Base-by-base conservation (phyloP, 495 filamentous ascomycete species). In the Aspergillus biplanus region DNA sequence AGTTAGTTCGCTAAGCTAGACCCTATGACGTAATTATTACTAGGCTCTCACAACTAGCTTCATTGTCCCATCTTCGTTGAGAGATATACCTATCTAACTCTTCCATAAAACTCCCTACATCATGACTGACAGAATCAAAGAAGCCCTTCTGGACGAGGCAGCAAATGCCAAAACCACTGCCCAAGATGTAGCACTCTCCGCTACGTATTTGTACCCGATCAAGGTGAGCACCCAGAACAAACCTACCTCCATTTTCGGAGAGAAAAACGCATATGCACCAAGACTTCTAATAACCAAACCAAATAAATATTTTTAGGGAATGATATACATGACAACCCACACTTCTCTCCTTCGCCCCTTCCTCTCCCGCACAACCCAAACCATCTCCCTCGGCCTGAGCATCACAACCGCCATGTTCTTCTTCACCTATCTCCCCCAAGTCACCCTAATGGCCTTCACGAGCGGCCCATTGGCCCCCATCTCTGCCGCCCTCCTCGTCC, bases 371-470 rank as follows among this genome's bases (percentile, higher is more conserved):
- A 78, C 94, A 35, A 68, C 83, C 5, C 89, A 91, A 11, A 92
- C 89, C 33, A 61, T 92, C 49, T 79, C 82, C n/a, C 79, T 96
- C 12, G 90, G 89, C 9, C 67, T 88, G 39, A 82, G 91, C 46
- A 82, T 94, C 21, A 92, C 93, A 37, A 75, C 83, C 18, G 80
- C 81, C 42, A 89, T 97, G 89, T 98, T 99, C 76, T 78, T 89
- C 69, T 88, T 97, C 75, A 90, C 93, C 56, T 99, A 97, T 72
- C 73, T 97, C 37, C 95, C 95, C 0, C 95, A 99, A 78, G 83
- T 90, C 37, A 89, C 91, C 7, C 78, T 97, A 33, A 82, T 91
- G 60, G 73, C 76, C 6, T 86, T 97, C 69, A 87, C 96, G 56
- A 93, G 92, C 59, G 95, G 95, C 0, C 94, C 94, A 0, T 75